Evolutionary conservation across 2,329 filamentous ascomycete genomes (phyloP).

Genomic region (Neobulgaria alba): DNA sequence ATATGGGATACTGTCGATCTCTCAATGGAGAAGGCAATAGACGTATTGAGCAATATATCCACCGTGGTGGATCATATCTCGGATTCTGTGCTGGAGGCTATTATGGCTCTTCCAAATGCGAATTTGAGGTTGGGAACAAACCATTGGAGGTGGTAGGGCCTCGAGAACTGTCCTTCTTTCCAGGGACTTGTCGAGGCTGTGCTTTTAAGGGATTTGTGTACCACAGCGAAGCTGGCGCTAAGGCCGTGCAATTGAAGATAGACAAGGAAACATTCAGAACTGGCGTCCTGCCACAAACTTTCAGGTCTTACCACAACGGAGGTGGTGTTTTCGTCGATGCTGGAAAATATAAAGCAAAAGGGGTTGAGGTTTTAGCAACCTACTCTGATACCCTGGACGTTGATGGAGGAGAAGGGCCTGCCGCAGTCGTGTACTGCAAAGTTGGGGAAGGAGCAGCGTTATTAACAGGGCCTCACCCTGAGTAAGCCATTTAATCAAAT

Average conservation of each 20-base stretch:
- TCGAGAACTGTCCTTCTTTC: conserved; percentile 82
- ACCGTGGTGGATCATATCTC: conserved; percentile 74
- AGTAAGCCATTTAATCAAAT: conserved; percentile 46
- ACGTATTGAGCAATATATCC: conserved; percentile 76
- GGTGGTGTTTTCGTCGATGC: conserved; percentile 89
- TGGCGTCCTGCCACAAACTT: conserved; percentile 48
- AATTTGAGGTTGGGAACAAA: conserved; percentile 83
- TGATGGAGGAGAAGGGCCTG: conserved; percentile 66
- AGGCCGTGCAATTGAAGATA: conserved; percentile 60
- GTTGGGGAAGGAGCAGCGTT: conserved; percentile 73
- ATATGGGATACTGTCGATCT: conserved; percentile 79
- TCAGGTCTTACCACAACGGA: conserved; percentile 85
- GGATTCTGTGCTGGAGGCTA: conserved; percentile 94
- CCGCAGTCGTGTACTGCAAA: conserved; percentile 76
- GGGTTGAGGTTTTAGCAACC: conserved; percentile 73
- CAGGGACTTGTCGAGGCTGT: conserved; percentile 74
- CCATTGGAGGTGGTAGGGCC: conserved; percentile 77
- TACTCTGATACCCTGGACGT: conserved; percentile 71
- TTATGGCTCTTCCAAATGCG: conserved; percentile 72
- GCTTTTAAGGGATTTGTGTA: conserved; percentile 90
- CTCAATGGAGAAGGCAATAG: conserved; percentile 85
- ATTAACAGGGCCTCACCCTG: conserved; percentile 83
- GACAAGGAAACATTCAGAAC: conserved; percentile 47
- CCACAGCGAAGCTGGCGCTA: conserved; percentile 75
- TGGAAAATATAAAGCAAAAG: conserved; percentile 47